Evolutionary conservation across 352 stramenopile genomes (phyloP).

Genomic region (Phytophthora ohioensis): DNA sequence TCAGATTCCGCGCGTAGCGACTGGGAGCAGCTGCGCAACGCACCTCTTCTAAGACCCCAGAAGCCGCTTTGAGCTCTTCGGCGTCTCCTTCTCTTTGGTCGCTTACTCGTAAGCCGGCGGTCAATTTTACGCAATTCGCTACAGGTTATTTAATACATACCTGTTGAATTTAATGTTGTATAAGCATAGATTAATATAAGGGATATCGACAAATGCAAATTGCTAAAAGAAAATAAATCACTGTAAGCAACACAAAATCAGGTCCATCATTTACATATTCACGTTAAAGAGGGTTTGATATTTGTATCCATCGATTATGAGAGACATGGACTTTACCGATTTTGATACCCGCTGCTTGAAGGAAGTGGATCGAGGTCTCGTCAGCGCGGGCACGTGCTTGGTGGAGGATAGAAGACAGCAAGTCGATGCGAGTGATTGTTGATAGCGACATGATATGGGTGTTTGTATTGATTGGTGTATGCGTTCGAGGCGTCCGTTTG

Average conservation of each 20-base stretch:
- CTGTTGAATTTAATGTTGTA: background rate
- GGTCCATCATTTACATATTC: background rate
- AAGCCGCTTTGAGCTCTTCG: slow-evolving; percentile 44
- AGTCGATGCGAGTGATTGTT: background rate
- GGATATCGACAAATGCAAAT: too few relatives aligned
- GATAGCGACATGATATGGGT: slow-evolving; percentile 1
- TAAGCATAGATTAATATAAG: too few relatives aligned
- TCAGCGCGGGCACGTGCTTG: slow-evolving; percentile 10
- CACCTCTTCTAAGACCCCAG: slow-evolving; percentile 43
- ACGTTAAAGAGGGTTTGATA: background rate
- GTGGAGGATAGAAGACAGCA: background rate
- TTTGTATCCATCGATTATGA: background rate
- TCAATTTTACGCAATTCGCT: slow-evolving; percentile 14
- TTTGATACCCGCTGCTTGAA: slow-evolving; percentile 24
- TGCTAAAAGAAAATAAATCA: background rate
- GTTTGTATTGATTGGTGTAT: slow-evolving; percentile 9
- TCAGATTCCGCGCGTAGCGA: slow-evolving; percentile 3
- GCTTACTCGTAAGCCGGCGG: slow-evolving; percentile 30
- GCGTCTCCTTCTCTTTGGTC: slow-evolving; percentile 44
- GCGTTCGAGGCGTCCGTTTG: background rate
- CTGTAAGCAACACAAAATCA: background rate
- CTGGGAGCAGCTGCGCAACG: slow-evolving; percentile 28
- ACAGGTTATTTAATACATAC: slow-evolving; percentile 8
- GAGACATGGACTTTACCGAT: background rate
- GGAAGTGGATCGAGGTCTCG: slow-evolving; percentile 30